Base-by-base conservation (phyloP, 2,329 filamentous ascomycete genomes). In the Alternaria sp. region DNA sequence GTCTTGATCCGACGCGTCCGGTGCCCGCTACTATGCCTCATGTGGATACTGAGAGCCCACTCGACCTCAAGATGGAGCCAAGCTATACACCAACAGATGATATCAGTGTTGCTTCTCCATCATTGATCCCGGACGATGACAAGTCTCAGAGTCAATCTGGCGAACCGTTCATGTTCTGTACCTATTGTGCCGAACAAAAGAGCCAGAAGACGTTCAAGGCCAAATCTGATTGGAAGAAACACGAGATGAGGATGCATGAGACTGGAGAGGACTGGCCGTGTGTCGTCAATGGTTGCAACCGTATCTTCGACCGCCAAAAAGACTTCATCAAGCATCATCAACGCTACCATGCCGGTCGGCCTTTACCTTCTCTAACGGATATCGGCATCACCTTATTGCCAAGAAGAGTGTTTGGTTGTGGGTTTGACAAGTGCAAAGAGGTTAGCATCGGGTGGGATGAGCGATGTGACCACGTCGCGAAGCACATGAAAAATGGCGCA, bases 191-290 rank as follows among this genome's bases (percentile, higher is more conserved):
- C 46, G 76, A 78, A 44, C 65, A 70, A 18, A 76, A 77, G 53
- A 69, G 64, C 14, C 54, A 73, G 34, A 79, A 78, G 56, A 78
- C 75, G 0, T 79, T 78, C 69, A 76, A 77, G 50, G 76, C 75
- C 9, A 79, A 79, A 53, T 79, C 76, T 1, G 77, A 79, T 49
- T 79, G 77, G 77, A 78, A 78, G 59, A 78, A 78, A 54, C 77
- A 79, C 25, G 77, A 79, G 53, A 77, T 75, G 69, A 70, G 74
- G 36, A 76, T 78, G 72, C 77, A 79, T 48, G 76, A 79, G 62
- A 78, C 76, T n/a, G 75, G 75, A 8, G 73, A 79, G 55, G 74
- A 78, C 43, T 79, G 77, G 77, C 73, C 70, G 0, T 79, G 77
- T 45, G 68, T 75, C 2, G 73, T 76, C 11, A 66, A 70, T 46